Base-by-base conservation (phyloP, 2,329 filamentous ascomycete genomes). In the Arthrobotrys sinensis region DNA sequence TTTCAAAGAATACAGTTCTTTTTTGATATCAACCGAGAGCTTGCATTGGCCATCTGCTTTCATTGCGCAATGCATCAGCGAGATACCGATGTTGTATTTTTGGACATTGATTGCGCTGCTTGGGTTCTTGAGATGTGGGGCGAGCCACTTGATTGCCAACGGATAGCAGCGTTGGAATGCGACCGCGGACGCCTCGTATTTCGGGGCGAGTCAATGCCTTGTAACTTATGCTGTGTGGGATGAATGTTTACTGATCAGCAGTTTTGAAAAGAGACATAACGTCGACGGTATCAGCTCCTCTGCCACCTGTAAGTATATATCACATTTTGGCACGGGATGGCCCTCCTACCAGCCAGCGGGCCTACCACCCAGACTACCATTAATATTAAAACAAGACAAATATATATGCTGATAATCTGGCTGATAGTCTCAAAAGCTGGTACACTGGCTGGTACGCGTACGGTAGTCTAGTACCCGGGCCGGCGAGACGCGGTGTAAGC, bases 41-140 rank as follows among this genome's bases (percentile, higher is more conserved):
- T 38, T 21, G 52, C 52, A 57, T 57, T 38, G 7, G 45, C 12
- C 52, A 36, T 38, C 32, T 57, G 32, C 52, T 7, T 57, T 16
- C 6, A 14, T 45, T 11, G 32, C 32, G 52, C 32, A 48, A 34
- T 36, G 52, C 32, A 55, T 10, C 16, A 38, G 52, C 32, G 12
- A 21, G 52, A 38, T 36, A 53, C 14, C 52, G 34, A 57, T 60
- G 55, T 60, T 60, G 55, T 60, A 60, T 60, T 60, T 57, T 43
- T 57, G 32, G 21, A 11, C 19, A 4, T 1, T 5, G 11, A 34
- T 28, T 43, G 52, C n/a, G 55, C 43, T 60, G 55, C 34, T 19
- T 0, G 36, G 55, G 55, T 7, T 28, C 50, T n/a, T 53, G 50
- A 7, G 34, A 40, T 57, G 19, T 28, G 19, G 14, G 55, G 55